Conservation (phyloP, 805 yeast species). For the Isabelozyma pseudorhagii region DNA sequence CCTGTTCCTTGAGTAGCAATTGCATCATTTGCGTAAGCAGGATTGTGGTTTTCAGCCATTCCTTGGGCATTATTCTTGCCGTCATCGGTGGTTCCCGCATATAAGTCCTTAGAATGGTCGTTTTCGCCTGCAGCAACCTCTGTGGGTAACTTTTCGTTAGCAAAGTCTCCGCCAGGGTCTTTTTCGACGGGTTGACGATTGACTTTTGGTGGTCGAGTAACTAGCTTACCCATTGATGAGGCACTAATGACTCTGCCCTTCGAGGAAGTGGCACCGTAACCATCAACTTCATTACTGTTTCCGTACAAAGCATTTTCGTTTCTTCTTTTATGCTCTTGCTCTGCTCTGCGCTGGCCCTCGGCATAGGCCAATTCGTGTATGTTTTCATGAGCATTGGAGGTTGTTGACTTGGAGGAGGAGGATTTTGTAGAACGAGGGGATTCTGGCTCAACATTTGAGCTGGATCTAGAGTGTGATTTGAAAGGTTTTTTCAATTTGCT, state of each 20-base stretch:
- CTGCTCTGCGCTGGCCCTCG: conserved; percentile 17
- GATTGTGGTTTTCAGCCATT: conserved; percentile 17
- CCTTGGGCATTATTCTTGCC: not conserved
- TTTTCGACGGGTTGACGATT: conserved; percentile 25
- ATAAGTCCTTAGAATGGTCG: not conserved
- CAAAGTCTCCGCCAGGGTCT: conserved; percentile 28
- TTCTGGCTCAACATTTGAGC: conserved; percentile 5
- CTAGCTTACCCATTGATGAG: conserved; percentile 22
- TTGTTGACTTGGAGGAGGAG: not conserved
- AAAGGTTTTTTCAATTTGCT: conserved; percentile 21
- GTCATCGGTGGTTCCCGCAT: not conserved
- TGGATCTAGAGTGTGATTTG: conserved; percentile 9
- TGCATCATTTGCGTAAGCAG: conserved; percentile 29
- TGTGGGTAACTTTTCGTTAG: conserved; percentile 30
- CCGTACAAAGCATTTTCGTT: conserved; percentile 3
- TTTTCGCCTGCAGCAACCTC: conserved; percentile 8
- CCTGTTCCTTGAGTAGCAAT: conserved; percentile 25
- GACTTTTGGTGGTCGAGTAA: conserved; percentile 27
- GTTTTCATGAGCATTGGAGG: not conserved
- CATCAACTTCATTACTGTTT: conserved; percentile 1
- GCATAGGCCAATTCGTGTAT: conserved; percentile 14
- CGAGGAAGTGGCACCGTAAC: conserved; percentile 1
- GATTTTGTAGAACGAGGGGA: not conserved
- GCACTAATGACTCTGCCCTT: conserved; percentile 3
- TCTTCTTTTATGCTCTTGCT: conserved; percentile 4